A percentile compares a stretch with the other conserved stretches of the same genome.
Conservation (phyloP, 805 yeast genomes). For the Ogataea ganodermae region DNA sequence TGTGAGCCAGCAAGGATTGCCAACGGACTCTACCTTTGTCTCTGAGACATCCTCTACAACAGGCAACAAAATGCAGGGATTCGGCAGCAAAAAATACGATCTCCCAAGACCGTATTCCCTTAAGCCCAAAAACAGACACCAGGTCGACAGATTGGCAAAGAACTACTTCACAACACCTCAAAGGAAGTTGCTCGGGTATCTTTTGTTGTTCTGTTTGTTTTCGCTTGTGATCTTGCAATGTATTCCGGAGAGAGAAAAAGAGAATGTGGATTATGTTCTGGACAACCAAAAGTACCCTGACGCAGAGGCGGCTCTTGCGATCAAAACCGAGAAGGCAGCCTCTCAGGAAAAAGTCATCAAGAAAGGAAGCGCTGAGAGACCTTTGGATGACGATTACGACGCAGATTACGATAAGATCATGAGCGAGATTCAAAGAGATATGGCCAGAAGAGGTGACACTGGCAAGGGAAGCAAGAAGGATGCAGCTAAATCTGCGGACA, state of each 20-base stretch:
- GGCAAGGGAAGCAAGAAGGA: constrained; percentile 1
- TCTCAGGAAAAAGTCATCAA: constrained; percentile 7
- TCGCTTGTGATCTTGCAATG: constrained; percentile 35
- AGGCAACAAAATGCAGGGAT: constrained; percentile 34
- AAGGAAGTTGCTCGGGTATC: constrained; percentile 45
- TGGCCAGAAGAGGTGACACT: constrained; percentile 1
- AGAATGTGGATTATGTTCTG: constrained; percentile 23
- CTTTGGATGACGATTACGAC: constrained; percentile 22
- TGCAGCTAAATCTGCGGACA: neutral
- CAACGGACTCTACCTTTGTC: too few species aligned
- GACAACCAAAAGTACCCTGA: constrained; percentile 25
- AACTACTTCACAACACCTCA: constrained; percentile 47
- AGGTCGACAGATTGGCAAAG: constrained; percentile 25
- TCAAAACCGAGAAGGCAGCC: neutral
- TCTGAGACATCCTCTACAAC: neutral
- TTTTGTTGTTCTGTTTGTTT: constrained; percentile 35
- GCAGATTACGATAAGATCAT: constrained; percentile 18
- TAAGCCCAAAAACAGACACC: constrained; percentile 29
- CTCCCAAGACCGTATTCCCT: constrained; percentile 48
- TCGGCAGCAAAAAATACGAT: constrained; percentile 30
- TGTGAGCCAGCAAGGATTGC: too few species aligned
- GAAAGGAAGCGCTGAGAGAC: constrained; percentile 23
- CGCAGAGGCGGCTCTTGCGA: constrained; percentile 8
- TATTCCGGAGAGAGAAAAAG: constrained; percentile 29
- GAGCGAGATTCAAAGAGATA: constrained; percentile 7